Percentiles rank a stretch among this genome's conserved stretches.
phyloP scores from a whole-genome alignment of 2,329 filamentous ascomycete genomes.

The Talaromyces amestolkiae region DNA sequence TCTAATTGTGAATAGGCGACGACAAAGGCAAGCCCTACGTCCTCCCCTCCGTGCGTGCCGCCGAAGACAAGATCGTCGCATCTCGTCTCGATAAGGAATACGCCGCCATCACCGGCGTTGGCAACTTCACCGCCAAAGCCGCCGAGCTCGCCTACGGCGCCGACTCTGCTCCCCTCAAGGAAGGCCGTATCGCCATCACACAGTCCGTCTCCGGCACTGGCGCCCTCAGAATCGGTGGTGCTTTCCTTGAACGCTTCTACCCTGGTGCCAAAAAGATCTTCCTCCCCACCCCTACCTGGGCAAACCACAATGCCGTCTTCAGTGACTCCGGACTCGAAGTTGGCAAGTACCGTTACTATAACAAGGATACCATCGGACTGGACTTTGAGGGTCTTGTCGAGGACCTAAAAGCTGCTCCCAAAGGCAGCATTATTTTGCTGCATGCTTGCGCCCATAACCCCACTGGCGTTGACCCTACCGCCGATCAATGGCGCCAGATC shows the following conservation, averaged over 20 bases:
- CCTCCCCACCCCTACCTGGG: slow-evolving; percentile 94
- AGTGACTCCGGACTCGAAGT: slow-evolving; percentile 86
- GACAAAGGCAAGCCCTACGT: slow-evolving; percentile 98
- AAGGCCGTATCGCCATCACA: slow-evolving; percentile 80
- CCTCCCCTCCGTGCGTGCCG: slow-evolving; percentile 84
- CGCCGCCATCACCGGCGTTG: slow-evolving; percentile 93
- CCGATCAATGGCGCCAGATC: slow-evolving; percentile 90
- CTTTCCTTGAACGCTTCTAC: slow-evolving; percentile 89
- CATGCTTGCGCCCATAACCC: slow-evolving; percentile 98
- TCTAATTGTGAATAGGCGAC: slow-evolving; percentile 52
- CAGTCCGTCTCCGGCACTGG: slow-evolving; percentile 98
- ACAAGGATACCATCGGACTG: slow-evolving; percentile 96
- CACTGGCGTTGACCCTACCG: slow-evolving; percentile 89
- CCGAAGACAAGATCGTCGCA: slow-evolving; percentile 81
- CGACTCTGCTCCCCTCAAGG: slow-evolving; percentile 71
- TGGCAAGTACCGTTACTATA: slow-evolving; percentile 97
- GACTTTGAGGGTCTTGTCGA: slow-evolving; percentile 92
- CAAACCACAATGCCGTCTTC: slow-evolving; percentile 97
- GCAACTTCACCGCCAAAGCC: slow-evolving; percentile 88
- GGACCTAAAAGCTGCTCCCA: slow-evolving; percentile 85
- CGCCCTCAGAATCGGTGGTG: slow-evolving; percentile 88
- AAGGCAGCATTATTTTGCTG: slow-evolving; percentile 84
- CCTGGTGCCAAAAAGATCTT: slow-evolving; percentile 92
- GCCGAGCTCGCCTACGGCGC: slow-evolving; percentile 86
- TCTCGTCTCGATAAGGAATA: slow-evolving; percentile 92